Evolutionary conservation across 352 stramenopile genomes (phyloP).

Genomic region (Elongisporangium anandrum): DNA sequence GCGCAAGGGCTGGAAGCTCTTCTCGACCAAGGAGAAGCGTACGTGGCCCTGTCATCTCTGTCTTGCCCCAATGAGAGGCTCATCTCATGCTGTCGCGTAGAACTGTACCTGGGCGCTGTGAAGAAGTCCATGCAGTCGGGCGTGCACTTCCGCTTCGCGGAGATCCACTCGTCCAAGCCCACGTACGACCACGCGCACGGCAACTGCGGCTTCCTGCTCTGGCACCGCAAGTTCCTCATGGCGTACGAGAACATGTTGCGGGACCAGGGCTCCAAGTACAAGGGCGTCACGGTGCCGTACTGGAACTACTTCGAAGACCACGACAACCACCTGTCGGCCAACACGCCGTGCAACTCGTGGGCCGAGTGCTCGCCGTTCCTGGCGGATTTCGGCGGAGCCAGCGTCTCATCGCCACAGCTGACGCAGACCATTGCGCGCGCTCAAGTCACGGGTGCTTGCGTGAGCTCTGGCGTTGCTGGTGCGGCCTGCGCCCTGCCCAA

Average conservation of each 20-base stretch:
- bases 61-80: background rate
- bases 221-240: constrained; percentile 66
- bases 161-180: constrained; percentile 43
- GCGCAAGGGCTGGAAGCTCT: constrained; percentile 25
- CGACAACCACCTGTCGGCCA: constrained; percentile 40
- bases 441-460: constrained; percentile 13
- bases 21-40: constrained; percentile 29
- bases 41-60: background rate
- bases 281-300: constrained; percentile 54
- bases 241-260: constrained; percentile 74
- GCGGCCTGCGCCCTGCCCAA: background rate
- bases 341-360: constrained; percentile 28
- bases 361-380: constrained; percentile 43
- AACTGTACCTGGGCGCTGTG: constrained; percentile 44
- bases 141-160: constrained; percentile 46
- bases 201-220: constrained; percentile 48
- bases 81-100: constrained; percentile 7
- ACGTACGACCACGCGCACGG: constrained; percentile 31
- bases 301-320: constrained; percentile 62
- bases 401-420: constrained; percentile 12
- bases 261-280: constrained; percentile 32
- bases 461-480: constrained; percentile 18
- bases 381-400: constrained; percentile 49
- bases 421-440: background rate
- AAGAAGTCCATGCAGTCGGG: constrained; percentile 44